Evolutionary conservation across 352 stramenopile species (phyloP), one percentile per base, ranked within the genome.

Genomic region (Aphanomyces euteiches): DNA sequence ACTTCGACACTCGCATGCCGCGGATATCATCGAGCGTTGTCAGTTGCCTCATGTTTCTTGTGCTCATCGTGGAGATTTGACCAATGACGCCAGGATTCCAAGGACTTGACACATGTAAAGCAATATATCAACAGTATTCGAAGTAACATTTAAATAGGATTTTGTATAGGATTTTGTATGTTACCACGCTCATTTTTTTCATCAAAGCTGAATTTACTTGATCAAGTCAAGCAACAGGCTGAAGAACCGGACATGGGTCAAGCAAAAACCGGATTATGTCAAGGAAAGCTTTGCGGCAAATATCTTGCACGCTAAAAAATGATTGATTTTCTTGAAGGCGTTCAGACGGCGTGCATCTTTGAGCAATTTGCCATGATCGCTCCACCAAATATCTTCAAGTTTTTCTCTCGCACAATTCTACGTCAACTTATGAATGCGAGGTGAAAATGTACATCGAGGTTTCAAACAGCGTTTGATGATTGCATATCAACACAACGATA

Each of bases 281-380:
- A 47, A 84, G 69, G 57, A 84, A 84, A 66, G 81, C 78, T 38
- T 84, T 84, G 72, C 78, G 76, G 58, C 78, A 84, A 69, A 84
- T 84, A 71, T 84, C 78, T 58, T 84, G 76, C 78, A 84, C 81
- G 48, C 75, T 79, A 76, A 76, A 43, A 84, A 84, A 59, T 84
- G 78, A 69, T 84, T 84, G 21, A 84, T 66, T 59, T 84, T 84
- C 65, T 84, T 75, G 64, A 84, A 84, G 4, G 78, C 64, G 45
- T 71, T 75, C n/a, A 84, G 74, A 2, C 78, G 72, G 47, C 74
- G 78, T 61, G 80, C 69, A 8, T 81, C 72, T 2, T 73, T 77
- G 45, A 84, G 74, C 57, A 81, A 48, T 47, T 84, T 76, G 41
- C 78, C 78, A 38, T 76, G 78, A 45, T 84, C 78, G 64, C 73